Evolutionary conservation across 495 filamentous ascomycete genomes (phyloP), one percentile per base, ranked within the genome.

Genomic region (Penicillium chermesinum): DNA sequence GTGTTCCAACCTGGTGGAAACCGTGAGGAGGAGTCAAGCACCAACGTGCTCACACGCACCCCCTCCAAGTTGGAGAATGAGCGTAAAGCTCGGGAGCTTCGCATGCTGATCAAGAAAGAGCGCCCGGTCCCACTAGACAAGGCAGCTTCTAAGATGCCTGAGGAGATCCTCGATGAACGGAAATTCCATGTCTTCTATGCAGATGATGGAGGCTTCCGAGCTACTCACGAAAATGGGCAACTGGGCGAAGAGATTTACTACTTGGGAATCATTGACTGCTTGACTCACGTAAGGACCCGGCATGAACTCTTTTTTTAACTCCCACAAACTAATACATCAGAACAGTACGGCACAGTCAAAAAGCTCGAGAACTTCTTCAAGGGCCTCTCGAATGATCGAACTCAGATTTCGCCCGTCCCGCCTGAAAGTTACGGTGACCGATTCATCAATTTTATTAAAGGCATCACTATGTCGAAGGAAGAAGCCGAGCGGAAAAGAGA

Each of bases 221-320:
- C 93, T 6, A 97, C 93, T 7, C 91, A 95, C 59, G 90, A 96
- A 65, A 84, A 93, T 68, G 84, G 93, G 51, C 66, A 74, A 19
- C 81, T 86, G 7, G 91, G 83, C 1, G 89, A 96, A 46, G 89
- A 95, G 67, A 89, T 99, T 25, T 99, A 97, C 58, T 99, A 97
- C 62, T 78, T 99, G 6, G 93, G 93, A 9, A 93, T 99, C 52
- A 97, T 97, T 61, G 94, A 97, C 66, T 97, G 91, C 63, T 69
- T 99, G 60, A 99, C 93, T 33, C 88, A 96, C 67, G 89, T 93
- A 73, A 77, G 86, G n/a, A n/a, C n/a, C n/a, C n/a, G n/a, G n/a
- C n/a, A n/a, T n/a, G n/a, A n/a, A n/a, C n/a, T n/a, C n/a, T n/a
- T n/a, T n/a, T n/a, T n/a, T n/a, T n/a, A n/a, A n/a, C n/a, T 50